Percentiles rank a stretch among this genome's conserved stretches.
phyloP scores from a whole-genome alignment of 106 monocot species.

The Iris macrosiphon region DNA sequence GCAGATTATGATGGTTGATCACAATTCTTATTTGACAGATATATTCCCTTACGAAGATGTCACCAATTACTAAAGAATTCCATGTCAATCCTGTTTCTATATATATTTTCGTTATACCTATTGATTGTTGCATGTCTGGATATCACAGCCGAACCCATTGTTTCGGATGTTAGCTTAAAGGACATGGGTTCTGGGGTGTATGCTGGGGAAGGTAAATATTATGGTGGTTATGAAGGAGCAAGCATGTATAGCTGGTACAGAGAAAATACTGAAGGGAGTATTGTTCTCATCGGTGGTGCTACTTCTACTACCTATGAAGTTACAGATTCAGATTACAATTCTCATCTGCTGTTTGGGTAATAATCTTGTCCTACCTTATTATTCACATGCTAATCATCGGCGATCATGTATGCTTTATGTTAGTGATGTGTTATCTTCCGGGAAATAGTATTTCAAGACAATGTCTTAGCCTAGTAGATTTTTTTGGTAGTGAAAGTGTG shows the following conservation, averaged over 20 bases:
- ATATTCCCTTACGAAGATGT: no score
- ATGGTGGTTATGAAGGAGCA: conserved; percentile 93
- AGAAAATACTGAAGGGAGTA: conserved; percentile 68
- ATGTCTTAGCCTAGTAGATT: no score
- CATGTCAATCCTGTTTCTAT: no score
- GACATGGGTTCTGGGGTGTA: conserved; percentile 36
- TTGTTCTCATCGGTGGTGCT: conserved; percentile 53
- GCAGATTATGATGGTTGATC: no score
- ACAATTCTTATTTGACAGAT: no score
- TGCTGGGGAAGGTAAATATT: conserved; percentile 77
- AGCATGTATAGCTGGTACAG: conserved; percentile 94
- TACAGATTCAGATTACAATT: conserved; percentile 83
- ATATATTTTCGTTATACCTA: no score
- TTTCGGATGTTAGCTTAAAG: conserved; percentile 63
- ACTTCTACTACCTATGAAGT: conserved; percentile 72
- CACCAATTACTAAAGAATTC: no score
- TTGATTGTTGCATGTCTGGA: neutral
- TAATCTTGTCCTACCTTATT: neutral
- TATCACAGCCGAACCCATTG: conserved; percentile 60
- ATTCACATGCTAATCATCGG: neutral
- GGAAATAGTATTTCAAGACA: no score
- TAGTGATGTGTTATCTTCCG: no score
- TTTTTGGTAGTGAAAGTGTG: no score
- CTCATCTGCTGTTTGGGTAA: conserved; percentile 88
- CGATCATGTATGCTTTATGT: neutral